These are phyloP conservation scores for Solanum virginianum DNA, from an alignment of 257 asterid species.

Conservation along the genomic window DNA sequence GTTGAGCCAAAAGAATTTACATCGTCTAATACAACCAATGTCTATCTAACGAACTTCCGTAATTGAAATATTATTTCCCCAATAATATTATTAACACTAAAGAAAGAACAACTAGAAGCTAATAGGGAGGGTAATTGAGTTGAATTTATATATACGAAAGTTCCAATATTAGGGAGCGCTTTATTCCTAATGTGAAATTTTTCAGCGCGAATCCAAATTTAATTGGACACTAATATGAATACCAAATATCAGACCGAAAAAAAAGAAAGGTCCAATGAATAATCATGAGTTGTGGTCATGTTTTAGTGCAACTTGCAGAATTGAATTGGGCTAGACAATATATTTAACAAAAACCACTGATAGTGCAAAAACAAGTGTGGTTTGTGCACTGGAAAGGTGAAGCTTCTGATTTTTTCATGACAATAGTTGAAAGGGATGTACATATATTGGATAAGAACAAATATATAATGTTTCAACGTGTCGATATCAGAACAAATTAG, in stretches of 20 bases:
- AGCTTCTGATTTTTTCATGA: background rate
- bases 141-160: background rate
- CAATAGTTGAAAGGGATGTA: background rate
- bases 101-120: background rate
- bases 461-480: background rate
- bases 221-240: too few species aligned
- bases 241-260: accelerated
- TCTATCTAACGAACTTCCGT: background rate
- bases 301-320: background rate
- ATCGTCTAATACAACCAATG: too few species aligned
- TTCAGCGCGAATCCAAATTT: too few species aligned
- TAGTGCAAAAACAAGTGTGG: background rate
- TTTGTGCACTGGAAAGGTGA: background rate
- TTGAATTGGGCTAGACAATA: background rate
- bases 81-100: background rate
- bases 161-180: too few species aligned
- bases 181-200: accelerated
- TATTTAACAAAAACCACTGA: background rate
- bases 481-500: background rate
- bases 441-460: background rate
- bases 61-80: too few species aligned
- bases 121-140: background rate
- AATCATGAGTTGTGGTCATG: background rate
- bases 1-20: too few species aligned
- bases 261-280: background rate